Base-by-base conservation (phyloP, 2,329 filamentous ascomycete genomes). In the Aspergillus tamarii region DNA sequence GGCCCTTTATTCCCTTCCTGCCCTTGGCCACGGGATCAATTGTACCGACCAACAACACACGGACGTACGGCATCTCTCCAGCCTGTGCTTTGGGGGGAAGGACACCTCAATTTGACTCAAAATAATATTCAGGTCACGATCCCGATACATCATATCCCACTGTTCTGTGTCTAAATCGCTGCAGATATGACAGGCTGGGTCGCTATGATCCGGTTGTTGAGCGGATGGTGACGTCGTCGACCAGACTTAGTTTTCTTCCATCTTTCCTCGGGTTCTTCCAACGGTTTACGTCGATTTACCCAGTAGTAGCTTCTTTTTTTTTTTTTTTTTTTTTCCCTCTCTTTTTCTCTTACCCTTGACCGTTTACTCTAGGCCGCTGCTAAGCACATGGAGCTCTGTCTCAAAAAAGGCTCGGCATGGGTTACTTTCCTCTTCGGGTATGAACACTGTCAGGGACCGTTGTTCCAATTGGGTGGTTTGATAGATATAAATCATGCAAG, bases 181-280 rank as follows among this genome's bases (percentile, higher is more conserved):
- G 50, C 10, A 53, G 50, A 53, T 32, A 53, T 34, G 50, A n/a
- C 50, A 36, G 50, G 12, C 41, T 57, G 53, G 48, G 55, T 48
- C 55, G 12, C 54, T 58, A 58, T 53, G 53, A 43, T 14, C 45
- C 45, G 45, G 30, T 32, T 48, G 34, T 45, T 45, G 28, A 30
- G 45, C 59, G 62, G 62, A 57, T 62, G 62, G 64, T 66, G 64
- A 66, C 64, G 64, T 66, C 64, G 60, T 64, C 26, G 41, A 64
- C 64, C 64, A 61, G 43, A 66, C 45, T 57, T 62, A 26, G 45
- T 26, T 23, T 9, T 28, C 21, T 14, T 48, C 30, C 21, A 26
- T 26, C 21, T 26, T 16, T 12, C 45, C n/a, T 23, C n/a, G n/a
- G 21, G 12, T 48, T 28, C 45, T 26, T 26, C 23, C 23, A 28